A percentile compares a stretch with the other conserved stretches of the same genome.
Evolutionary conservation across 1,139 yeast genomes (phyloP).

Genomic region (Kurtzmaniella quercitrusa): DNA sequence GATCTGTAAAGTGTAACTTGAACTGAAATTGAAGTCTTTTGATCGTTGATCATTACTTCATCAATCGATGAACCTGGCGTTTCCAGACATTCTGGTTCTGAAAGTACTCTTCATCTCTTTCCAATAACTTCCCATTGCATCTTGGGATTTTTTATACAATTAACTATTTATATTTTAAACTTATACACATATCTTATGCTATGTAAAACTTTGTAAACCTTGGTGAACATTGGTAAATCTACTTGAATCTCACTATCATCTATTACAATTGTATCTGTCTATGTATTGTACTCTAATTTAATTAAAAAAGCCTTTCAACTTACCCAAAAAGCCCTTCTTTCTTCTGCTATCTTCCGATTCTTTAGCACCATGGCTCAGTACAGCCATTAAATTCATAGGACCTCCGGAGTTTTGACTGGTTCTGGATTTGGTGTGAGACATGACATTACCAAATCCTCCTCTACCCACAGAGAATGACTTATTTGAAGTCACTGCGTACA

Average conservation of each 20-base stretch:
- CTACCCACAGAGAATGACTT: constrained; percentile 42
- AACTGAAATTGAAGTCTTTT: no score
- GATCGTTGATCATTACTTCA: no score
- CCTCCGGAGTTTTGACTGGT: constrained; percentile 10
- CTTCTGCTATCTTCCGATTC: constrained; percentile 11
- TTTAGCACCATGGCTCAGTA: constrained; percentile 22
- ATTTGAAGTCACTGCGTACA: constrained; percentile 35
- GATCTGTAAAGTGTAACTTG: no score
- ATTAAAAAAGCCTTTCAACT: constrained; percentile 27
- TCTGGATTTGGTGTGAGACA: constrained; percentile 14
- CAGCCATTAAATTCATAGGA: constrained; percentile 20
- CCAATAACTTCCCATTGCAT: no score
- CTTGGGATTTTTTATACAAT: no score
- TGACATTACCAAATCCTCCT: constrained; percentile 50
- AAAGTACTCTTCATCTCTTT: no score
- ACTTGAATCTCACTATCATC: background rate
- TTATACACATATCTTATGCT: no score
- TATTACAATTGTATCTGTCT: background rate
- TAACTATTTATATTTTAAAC: no score
- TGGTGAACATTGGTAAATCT: no score
- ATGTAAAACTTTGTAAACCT: no score
- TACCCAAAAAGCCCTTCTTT: constrained; percentile 27
- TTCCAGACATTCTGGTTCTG: no score
- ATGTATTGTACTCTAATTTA: background rate
- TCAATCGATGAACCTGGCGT: no score